A percentile compares a stretch with the other conserved stretches of the same genome.
phyloP scores from a whole-genome alignment of 1,284 basidiomycete species.

The Austroboletus novae-zelandiae region DNA sequence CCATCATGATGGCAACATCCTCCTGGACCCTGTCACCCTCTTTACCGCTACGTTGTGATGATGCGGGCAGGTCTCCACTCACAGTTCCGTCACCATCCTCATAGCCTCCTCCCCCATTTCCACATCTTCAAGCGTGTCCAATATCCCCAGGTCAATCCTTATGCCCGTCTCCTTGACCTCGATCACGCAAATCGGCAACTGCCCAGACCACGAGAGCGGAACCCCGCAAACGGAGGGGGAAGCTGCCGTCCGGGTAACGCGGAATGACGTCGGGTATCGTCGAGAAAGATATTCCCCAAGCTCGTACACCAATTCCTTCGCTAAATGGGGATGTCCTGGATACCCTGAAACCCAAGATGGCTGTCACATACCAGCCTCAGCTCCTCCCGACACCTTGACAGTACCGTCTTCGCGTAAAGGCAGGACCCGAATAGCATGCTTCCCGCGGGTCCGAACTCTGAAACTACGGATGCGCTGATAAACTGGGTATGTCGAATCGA shows the following conservation, averaged over 20 bases:
- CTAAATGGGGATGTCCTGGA: conserved; percentile 45
- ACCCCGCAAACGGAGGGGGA: conserved; percentile 33
- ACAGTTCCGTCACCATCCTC: conserved; percentile 62
- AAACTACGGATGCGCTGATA: conserved; percentile 56
- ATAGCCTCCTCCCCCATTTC: conserved; percentile 54
- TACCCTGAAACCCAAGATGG: conserved; percentile 38
- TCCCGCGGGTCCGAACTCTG: conserved; percentile 53
- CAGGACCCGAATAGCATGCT: conserved; percentile 48
- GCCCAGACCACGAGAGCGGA: conserved; percentile 45
- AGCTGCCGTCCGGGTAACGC: conserved; percentile 42
- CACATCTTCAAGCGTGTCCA: conserved; percentile 30
- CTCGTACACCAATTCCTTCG: conserved; percentile 64
- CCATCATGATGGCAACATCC: conserved; percentile 75
- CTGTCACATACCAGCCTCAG: conserved; percentile 64
- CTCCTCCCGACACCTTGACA: conserved; percentile 48
- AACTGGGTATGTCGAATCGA: conserved; percentile 52
- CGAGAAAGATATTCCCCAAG: conserved; percentile 62
- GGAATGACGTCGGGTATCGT: conserved; percentile 60
- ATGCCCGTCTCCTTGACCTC: conserved; percentile 49
- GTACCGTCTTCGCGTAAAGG: conserved; percentile 39
- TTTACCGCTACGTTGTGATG: conserved; percentile 22
- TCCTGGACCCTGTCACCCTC: conserved; percentile 53
- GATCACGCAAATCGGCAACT: conserved; percentile 51
- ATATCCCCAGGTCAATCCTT: conserved; percentile 47
- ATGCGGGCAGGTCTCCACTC: conserved; percentile 34